A percentile compares a stretch with the other conserved stretches of the same genome.
phyloP scores from a whole-genome alignment of 108 stramenopile species.

The Cyclotella baltica region DNA sequence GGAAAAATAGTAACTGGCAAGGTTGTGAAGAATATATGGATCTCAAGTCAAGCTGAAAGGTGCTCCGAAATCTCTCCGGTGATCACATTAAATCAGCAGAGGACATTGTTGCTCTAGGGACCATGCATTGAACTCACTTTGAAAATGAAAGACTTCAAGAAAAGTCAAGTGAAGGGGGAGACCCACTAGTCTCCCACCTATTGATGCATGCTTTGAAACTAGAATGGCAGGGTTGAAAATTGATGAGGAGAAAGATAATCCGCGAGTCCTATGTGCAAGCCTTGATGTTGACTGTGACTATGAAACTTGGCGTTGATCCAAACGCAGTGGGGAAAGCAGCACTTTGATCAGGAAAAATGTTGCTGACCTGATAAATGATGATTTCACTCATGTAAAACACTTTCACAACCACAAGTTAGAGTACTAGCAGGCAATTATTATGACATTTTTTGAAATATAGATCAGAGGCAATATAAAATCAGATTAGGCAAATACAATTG shows the following conservation, averaged over 20 bases:
- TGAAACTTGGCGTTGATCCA: conserved; percentile 54
- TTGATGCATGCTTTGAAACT: conserved; percentile 82
- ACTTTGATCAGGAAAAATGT: conserved; percentile 64
- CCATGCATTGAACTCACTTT: conserved; percentile 86
- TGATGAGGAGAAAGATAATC: conserved; percentile 77
- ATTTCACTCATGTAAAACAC: conserved; percentile 89
- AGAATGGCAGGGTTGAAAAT: conserved; percentile 60
- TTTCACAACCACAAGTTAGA: conserved; percentile 72
- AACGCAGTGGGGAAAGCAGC: conserved; percentile 31
- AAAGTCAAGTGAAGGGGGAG: conserved; percentile 83
- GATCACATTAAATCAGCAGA: conserved; percentile 89
- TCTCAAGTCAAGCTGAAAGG: conserved; percentile 88
- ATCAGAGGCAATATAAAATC: conserved; percentile 61
- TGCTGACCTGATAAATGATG: conserved; percentile 91
- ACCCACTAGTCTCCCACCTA: conserved; percentile 66
- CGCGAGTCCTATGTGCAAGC: conserved; percentile 79
- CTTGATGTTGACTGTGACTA: conserved; percentile 59
- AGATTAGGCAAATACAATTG: conserved; percentile 64
- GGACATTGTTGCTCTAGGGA: conserved; percentile 80
- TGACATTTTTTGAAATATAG: conserved; percentile 69
- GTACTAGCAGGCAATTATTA: conserved; percentile 95
- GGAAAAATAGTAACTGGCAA: conserved; percentile 89
- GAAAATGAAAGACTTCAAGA: conserved; percentile 85
- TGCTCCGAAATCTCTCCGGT: conserved; percentile 81
- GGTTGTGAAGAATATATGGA: conserved; percentile 85